Evolutionary conservation across 345 rosid species (phyloP).

Genomic region (Syzygium aqueum): DNA sequence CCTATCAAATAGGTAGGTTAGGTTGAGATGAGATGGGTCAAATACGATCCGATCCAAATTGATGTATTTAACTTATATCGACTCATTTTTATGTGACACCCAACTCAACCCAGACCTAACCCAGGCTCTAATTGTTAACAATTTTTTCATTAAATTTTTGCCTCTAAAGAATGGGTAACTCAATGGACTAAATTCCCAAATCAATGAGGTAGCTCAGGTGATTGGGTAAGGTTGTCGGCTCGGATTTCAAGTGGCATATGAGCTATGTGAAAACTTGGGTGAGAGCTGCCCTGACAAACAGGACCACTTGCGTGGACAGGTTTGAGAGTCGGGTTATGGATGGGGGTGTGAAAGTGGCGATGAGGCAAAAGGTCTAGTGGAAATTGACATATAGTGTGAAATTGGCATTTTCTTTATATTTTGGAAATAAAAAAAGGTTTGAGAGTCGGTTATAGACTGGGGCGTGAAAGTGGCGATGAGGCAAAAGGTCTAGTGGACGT

Average conservation of each 20-base stretch:
- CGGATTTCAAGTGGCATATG: neutral
- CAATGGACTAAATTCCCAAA: neutral
- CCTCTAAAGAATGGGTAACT: neutral
- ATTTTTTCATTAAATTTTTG: too few relatives aligned
- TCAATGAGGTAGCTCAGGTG: neutral
- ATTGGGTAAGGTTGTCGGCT: neutral
- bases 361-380: neutral
- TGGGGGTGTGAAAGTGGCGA: neutral
- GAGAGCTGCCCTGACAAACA: neutral
- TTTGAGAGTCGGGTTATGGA: neutral
- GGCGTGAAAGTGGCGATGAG: neutral
- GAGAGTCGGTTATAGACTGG: neutral
- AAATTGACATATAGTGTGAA: too few relatives aligned
- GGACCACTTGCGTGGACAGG: neutral
- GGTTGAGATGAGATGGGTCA: neutral
- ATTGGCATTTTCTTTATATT: too few relatives aligned
- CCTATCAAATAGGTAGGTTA: accelerated
- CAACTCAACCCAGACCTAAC: neutral
- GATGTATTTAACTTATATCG: neutral
- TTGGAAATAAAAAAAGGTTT: too few relatives aligned
- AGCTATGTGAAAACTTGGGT: neutral
- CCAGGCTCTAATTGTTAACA: neutral
- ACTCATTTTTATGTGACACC: neutral
- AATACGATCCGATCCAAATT: neutral
- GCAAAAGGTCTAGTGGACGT: too few relatives aligned